Evolutionary conservation across 371 early-diverging fungal species (phyloP), one percentile per base, ranked within the genome.

Genomic region (Apophysomyces elegans): DNA sequence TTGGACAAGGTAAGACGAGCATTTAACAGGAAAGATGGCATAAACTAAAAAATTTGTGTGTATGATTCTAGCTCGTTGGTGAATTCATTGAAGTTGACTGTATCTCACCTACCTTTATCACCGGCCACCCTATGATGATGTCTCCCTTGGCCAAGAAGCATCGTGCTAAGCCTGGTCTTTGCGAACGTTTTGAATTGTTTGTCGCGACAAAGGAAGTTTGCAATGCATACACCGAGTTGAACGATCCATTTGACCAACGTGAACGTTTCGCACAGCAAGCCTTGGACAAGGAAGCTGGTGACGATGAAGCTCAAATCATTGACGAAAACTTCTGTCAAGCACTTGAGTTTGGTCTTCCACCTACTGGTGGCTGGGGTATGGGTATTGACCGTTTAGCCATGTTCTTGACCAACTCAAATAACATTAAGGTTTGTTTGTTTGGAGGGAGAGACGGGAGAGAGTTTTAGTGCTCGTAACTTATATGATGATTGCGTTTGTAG

Each of bases 131-230:
- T 54, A 90, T 91, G 86, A 95, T 97, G 89, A 99, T 99, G 98
- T 96, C 97, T 67, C 99, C 99, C 18, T 86, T 99, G 37, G 99
- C 99, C 78, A 99, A 99, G 91, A 91, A 92, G 74, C 98, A 99
- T 78, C 93, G 99, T 72, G 86, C 86, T 56, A 85, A 86, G 61
- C 83, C 90, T 62, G 99, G 99, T 56, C 85, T 99, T 38, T 97
- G 97, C 83, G 99, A 99, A 83, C 94, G 99, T 69, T 99, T 99
- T 80, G 99, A 99, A 84, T 85, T 96, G 74, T 99, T 99, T 76
- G 96, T 99, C 13, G 99, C 98, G 70, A 95, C 97, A 75, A 99
- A 99, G 91, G 99, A 99, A 83, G 88, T 99, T 54, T 91, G 92
- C 85, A 99, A 99, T 81, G 97, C 99, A 21, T 99, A 99, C 89